Conservation (phyloP, 768 basidiomycete species). For the Lactarius pseudohatsudake region DNA sequence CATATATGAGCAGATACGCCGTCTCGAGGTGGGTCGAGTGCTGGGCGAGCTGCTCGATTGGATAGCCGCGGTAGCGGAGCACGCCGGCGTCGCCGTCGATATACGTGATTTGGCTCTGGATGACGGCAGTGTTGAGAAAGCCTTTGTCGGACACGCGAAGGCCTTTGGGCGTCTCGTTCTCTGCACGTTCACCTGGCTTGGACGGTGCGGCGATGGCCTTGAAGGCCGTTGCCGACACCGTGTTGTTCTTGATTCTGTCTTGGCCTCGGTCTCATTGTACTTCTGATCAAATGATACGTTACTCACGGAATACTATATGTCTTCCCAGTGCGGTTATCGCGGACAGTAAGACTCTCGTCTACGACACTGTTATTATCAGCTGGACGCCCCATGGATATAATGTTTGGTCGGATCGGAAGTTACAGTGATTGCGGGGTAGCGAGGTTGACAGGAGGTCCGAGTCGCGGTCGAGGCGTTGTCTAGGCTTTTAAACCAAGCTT, state of each 20-base stretch:
- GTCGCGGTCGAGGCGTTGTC: background rate
- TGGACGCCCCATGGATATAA: slow-evolving; percentile 24
- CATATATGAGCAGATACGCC: slow-evolving; percentile 88
- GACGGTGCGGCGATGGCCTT: slow-evolving; percentile 65
- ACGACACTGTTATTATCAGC: background rate
- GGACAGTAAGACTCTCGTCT: slow-evolving; percentile 54
- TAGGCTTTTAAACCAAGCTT: background rate
- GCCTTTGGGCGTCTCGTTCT: slow-evolving; percentile 83
- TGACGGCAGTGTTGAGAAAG: slow-evolving; percentile 80
- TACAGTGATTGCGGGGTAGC: background rate
- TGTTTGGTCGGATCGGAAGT: background rate
- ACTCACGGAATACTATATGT: slow-evolving; percentile 72
- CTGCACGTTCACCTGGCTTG: slow-evolving; percentile 61
- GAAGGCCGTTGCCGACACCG: slow-evolving; percentile 78
- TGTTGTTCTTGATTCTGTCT: slow-evolving; percentile 73
- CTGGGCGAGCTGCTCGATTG: slow-evolving; percentile 86
- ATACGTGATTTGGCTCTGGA: slow-evolving; percentile 80
- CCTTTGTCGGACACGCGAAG: slow-evolving; percentile 77
- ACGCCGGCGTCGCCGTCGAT: slow-evolving; percentile 84
- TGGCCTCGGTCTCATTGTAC: slow-evolving; percentile 2
- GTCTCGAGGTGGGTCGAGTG: slow-evolving; percentile 80
- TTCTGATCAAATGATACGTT: background rate
- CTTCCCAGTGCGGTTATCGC: slow-evolving; percentile 85
- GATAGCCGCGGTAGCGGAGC: slow-evolving; percentile 82
- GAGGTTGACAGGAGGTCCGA: background rate